Conservation (phyloP, 306 rosid species). For the Hylodesmum podocarpum region DNA sequence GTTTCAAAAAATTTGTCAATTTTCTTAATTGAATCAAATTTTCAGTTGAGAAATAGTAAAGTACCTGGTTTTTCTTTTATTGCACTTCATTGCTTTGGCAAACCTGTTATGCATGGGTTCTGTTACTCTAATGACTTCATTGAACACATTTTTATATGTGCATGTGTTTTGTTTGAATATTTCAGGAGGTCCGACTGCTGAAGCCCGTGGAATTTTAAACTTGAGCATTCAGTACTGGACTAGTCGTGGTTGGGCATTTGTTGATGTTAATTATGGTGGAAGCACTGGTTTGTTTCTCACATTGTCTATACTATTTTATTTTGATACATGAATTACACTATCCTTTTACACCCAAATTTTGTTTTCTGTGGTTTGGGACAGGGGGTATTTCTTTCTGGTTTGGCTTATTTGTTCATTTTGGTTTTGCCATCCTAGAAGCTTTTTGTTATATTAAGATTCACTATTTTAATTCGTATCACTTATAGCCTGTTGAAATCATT, state of each 20-base stretch:
- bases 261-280: constrained; percentile 94
- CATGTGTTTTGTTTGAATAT: constrained; percentile 15
- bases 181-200: constrained; percentile 95
- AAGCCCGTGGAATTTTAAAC: constrained; percentile 75
- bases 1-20: not conserved
- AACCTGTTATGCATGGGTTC: not conserved
- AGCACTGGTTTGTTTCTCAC: constrained; percentile 87
- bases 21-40: not conserved
- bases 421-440: not conserved
- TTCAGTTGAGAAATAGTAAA: not conserved
- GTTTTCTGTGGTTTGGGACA: not conserved
- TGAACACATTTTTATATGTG: not conserved
- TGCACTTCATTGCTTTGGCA: not conserved
- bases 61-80: not conserved
- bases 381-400: not conserved
- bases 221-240: constrained; percentile 89
- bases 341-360: not conserved
- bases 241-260: constrained; percentile 93
- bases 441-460: not conserved
- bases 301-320: constrained; percentile 1
- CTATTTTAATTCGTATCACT: not conserved
- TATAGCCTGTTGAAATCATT: not conserved
- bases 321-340: not conserved
- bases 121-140: not conserved
- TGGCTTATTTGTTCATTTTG: not conserved